A percentile compares a stretch with the other conserved stretches of the same genome.
Conservation (phyloP, 2,329 filamentous ascomycete species). For the Claviceps sp. region DNA sequence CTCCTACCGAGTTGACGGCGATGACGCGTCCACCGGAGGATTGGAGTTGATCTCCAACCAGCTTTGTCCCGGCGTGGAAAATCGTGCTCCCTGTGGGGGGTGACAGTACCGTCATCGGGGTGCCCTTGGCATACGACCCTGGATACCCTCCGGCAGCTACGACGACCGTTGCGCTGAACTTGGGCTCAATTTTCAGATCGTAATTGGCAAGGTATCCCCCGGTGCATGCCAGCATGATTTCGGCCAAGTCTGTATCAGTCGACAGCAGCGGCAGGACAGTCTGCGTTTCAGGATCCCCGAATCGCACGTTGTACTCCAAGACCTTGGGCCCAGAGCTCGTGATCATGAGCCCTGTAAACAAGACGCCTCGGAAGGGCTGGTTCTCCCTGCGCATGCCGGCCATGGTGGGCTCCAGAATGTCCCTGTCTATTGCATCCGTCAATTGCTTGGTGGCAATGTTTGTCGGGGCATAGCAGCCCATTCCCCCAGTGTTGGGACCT, state of each 20-base stretch:
- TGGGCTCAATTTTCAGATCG: constrained; percentile 50
- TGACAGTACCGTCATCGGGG: constrained; percentile 35
- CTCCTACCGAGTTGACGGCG: constrained; percentile 66
- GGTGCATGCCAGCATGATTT: constrained; percentile 78
- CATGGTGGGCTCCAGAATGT: constrained; percentile 76
- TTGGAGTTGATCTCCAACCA: constrained; percentile 49
- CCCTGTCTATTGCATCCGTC: constrained; percentile 64
- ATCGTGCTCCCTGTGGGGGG: constrained; percentile 44
- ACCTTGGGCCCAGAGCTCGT: constrained; percentile 68
- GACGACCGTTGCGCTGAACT: constrained; percentile 83
- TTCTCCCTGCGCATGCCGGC: constrained; percentile 76
- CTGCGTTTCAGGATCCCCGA: constrained; percentile 86
- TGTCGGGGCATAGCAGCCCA: constrained; percentile 92
- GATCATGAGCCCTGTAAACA: constrained; percentile 89
- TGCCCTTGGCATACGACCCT: constrained; percentile 71
- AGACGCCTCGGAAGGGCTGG: constrained; percentile 57
- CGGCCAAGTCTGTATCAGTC: constrained; percentile 67
- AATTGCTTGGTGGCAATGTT: constrained; percentile 62
- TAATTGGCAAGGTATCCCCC: constrained; percentile 60
- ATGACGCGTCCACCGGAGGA: constrained; percentile 86
- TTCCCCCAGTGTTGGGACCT: constrained; percentile 90
- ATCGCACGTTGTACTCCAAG: constrained; percentile 86
- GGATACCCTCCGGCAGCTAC: constrained; percentile 88
- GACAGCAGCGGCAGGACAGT: constrained; percentile 69
- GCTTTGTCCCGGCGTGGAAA: constrained; percentile 83